Base-by-base conservation (phyloP, 129 eudicot species). In the Glebionis coronaria region DNA sequence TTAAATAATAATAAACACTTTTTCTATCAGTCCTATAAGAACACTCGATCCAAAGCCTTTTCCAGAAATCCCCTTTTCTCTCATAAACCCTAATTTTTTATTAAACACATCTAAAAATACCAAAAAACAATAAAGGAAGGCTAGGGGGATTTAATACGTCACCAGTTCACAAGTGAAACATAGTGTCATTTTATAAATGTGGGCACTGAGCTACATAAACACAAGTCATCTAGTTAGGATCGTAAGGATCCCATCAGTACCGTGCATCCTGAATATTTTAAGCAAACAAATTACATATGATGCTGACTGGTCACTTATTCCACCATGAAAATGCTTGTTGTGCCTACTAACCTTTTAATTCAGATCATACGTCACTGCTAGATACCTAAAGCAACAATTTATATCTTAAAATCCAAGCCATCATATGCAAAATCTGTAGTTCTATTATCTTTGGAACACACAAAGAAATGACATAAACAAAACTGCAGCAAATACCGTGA, bases 181-280 rank as follows among this genome's bases (percentile, higher is more conserved):
- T 67, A 40, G 31, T 52, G 29, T 28, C n/a, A 4, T 16, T 35
- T 40, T 28, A 19, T 29, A 35, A n/a, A 15, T 10, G 46, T 4
- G 65, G 46, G 4, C 9, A 12, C 0, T 67, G 14, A 52, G 12
- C 13, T 5, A 14, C 35, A 68, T 67, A 52, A 15, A 52, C 59
- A 52, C 20, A 52, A 52, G 10, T 27, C 27, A 49, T 66, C 28
- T 66, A 66, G 45, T 62, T 40, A 15, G 51, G 28, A 38, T 62
- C 25, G 18, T 50, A 62, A 14, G 67, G 16, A 35, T 35, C 44
- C 59, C 47, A 9, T 14, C 9, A 6, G 49, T 21, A n/a, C 15
- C 19, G 15, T 27, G 16, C 27, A 15, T 60, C 65, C 52, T 62
- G 52, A 67, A 52, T 18, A 67, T 67, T 52, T 31, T 15, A 52